Percentiles rank a stretch among this genome's conserved stretches.
phyloP scores from a whole-genome alignment of 805 yeast species.

The Metschnikowia baotianmanensis region DNA sequence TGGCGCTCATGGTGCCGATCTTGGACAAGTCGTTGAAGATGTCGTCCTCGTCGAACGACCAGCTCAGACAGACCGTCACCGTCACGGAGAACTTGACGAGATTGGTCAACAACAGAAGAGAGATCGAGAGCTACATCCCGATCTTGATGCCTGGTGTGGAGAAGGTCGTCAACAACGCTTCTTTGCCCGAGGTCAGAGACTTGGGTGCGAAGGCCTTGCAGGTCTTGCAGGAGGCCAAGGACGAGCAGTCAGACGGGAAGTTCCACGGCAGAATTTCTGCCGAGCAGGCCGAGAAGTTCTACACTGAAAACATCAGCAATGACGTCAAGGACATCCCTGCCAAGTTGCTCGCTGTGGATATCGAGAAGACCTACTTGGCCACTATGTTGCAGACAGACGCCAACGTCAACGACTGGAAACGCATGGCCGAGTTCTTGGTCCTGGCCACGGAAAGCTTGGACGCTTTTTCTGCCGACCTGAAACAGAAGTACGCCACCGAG shows the following conservation, averaged over 20 bases:
- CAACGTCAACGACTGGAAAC: conserved; percentile 46
- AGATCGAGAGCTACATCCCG: conserved; percentile 86
- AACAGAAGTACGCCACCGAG: conserved; percentile 38
- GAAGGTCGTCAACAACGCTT: conserved; percentile 84
- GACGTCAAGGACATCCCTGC: conserved; percentile 29
- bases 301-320: conserved; percentile 21
- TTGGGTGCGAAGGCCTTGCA: conserved; percentile 81
- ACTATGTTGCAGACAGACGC: conserved; percentile 39
- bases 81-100: conserved; percentile 95
- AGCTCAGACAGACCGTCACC: conserved; percentile 92
- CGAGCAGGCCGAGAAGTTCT: conserved; percentile 51
- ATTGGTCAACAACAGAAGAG: conserved; percentile 88
- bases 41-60: conserved; percentile 91
- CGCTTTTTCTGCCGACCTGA: conserved; percentile 21
- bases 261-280: conserved; percentile 71
- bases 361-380: conserved; percentile 48
- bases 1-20: conserved; percentile 87
- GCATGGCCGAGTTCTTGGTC: conserved; percentile 51
- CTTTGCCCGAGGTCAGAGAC: conserved; percentile 94
- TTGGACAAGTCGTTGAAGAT: conserved; percentile 83
- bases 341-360: conserved; percentile 19
- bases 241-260: conserved; percentile 62
- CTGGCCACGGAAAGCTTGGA: conserved; percentile 24
- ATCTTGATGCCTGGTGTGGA: conserved; percentile 86
- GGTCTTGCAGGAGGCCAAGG: conserved; percentile 80